These are phyloP conservation scores for Sungouiella blattae DNA, from an alignment of 805 yeast species.

Conservation along the genomic window DNA sequence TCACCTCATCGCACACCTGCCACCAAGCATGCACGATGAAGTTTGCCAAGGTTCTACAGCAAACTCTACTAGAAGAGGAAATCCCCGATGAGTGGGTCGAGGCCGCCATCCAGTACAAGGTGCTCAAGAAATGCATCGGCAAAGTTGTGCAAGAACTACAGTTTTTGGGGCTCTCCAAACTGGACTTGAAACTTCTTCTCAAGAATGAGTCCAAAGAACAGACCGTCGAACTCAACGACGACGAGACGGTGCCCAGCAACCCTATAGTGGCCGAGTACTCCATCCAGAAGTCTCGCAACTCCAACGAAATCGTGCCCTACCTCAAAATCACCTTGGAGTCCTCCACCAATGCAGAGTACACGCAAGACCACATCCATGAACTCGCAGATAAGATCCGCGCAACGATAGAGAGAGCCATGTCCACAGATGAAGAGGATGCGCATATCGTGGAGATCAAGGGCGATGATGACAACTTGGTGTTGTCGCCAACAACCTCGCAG, in stretches of 20 bases:
- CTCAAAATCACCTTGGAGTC: slow-evolving; percentile 37
- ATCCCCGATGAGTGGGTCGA: slow-evolving; percentile 67
- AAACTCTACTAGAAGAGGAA: slow-evolving; percentile 54
- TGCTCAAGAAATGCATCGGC: slow-evolving; percentile 63
- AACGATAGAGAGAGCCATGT: slow-evolving; percentile 22
- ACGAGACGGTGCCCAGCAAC: slow-evolving; percentile 31
- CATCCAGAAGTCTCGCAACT: slow-evolving; percentile 24
- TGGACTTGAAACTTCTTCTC: slow-evolving; percentile 36
- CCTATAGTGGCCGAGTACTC: slow-evolving; percentile 44
- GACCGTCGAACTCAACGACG: slow-evolving; percentile 30
- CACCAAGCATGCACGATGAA: slow-evolving; percentile 61
- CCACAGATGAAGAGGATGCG: slow-evolving; percentile 20
- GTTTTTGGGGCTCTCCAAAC: slow-evolving; percentile 52
- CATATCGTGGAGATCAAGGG: slow-evolving; percentile 28
- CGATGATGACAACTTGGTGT: slow-evolving; percentile 23
- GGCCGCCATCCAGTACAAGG: slow-evolving; percentile 69
- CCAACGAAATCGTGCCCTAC: slow-evolving; percentile 32
- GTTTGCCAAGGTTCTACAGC: slow-evolving; percentile 70
- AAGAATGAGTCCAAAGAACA: slow-evolving; percentile 23
- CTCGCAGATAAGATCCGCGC: slow-evolving; percentile 26
- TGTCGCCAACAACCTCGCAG: slow-evolving; percentile 24
- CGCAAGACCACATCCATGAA: slow-evolving; percentile 33
- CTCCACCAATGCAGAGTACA: slow-evolving; percentile 19
- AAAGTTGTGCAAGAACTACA: slow-evolving; percentile 62
- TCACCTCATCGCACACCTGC: no score